A percentile compares a stretch with the other conserved stretches of the same genome.
Evolutionary conservation across 192 early-diverging fungal species (phyloP).

Genomic region (Haplosporangium gracile): DNA sequence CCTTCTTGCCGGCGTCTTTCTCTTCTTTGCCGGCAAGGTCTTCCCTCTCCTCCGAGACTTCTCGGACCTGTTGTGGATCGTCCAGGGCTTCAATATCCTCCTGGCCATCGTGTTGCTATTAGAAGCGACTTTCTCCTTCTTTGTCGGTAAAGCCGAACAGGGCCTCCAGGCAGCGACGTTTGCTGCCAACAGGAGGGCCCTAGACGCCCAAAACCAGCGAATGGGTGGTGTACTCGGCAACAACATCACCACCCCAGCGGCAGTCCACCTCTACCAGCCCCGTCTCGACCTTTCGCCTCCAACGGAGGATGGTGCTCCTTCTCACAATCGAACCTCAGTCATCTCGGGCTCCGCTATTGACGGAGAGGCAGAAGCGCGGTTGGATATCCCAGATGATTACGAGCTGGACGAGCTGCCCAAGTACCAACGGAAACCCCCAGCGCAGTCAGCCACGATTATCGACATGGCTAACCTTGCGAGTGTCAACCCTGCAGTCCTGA

Average conservation of each 20-base stretch:
- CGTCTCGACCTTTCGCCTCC: not conserved
- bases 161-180: not conserved
- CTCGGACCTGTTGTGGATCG: not conserved
- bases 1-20: not conserved
- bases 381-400: not conserved
- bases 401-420: slow-evolving; percentile 33
- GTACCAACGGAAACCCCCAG: slow-evolving; percentile 24
- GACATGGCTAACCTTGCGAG: slow-evolving; percentile 26
- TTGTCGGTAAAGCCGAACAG: not conserved
- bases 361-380: not conserved
- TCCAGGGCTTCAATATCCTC: slow-evolving; percentile 1
- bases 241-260: not conserved
- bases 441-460: slow-evolving; percentile 28
- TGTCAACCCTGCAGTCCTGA: slow-evolving; percentile 27
- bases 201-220: not conserved
- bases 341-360: not conserved
- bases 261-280: slow-evolving; percentile 28
- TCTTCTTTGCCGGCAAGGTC: slow-evolving; percentile 15
- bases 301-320: not conserved
- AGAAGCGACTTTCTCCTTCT: not conserved
- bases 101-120: not conserved
- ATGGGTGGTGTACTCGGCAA: not conserved
- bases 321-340: not conserved
- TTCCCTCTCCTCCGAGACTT: not conserved
- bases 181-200: not conserved